A percentile compares a stretch with the other conserved stretches of the same genome.
Conservation (phyloP, 2,329 filamentous ascomycete genomes). For the Paracorniculantispora psalliotae region DNA sequence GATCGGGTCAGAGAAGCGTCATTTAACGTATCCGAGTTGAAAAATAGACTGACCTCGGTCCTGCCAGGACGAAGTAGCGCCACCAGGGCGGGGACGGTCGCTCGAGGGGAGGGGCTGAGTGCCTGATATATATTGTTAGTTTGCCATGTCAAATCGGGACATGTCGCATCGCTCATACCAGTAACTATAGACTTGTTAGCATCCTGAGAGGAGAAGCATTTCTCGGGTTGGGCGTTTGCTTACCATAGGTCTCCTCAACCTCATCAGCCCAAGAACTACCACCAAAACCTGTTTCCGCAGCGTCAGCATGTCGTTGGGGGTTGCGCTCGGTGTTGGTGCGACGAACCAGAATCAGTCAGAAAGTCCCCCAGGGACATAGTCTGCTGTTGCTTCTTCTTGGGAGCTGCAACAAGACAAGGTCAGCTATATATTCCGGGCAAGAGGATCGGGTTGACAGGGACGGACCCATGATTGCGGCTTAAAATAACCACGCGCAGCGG, state of each 20-base stretch:
- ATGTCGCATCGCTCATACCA: conserved; percentile 26
- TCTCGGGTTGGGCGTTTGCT: background rate
- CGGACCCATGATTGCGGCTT: conserved; percentile 60
- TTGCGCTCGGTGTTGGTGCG: conserved; percentile 4
- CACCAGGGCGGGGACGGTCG: conserved; percentile 38
- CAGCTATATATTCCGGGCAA: conserved; percentile 15
- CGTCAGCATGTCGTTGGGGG: conserved; percentile 22
- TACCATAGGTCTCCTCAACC: conserved; percentile 85
- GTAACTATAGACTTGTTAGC: conserved; percentile 30
- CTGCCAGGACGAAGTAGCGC: conserved; percentile 35
- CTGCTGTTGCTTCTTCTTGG: conserved; percentile 86
- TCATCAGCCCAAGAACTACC: conserved; percentile 96
- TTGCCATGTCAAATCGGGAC: background rate
- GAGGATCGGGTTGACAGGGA: conserved; percentile 13
- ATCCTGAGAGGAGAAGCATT: background rate
- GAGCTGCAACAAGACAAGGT: conserved; percentile 52
- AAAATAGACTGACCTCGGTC: conserved; percentile 36
- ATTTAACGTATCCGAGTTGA: background rate
- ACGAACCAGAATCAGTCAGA: conserved; percentile 84
- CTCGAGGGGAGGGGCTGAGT: conserved; percentile 52
- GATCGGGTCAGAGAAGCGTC: conserved; percentile 18
- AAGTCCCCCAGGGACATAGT: conserved; percentile 98
- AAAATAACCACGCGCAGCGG: conserved; percentile 42
- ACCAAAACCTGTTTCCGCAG: conserved; percentile 39
- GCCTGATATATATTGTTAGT: conserved; percentile 30